Evolutionary conservation across 441 rosid genomes (phyloP).

Genomic region (Bruguiera hainesii): DNA sequence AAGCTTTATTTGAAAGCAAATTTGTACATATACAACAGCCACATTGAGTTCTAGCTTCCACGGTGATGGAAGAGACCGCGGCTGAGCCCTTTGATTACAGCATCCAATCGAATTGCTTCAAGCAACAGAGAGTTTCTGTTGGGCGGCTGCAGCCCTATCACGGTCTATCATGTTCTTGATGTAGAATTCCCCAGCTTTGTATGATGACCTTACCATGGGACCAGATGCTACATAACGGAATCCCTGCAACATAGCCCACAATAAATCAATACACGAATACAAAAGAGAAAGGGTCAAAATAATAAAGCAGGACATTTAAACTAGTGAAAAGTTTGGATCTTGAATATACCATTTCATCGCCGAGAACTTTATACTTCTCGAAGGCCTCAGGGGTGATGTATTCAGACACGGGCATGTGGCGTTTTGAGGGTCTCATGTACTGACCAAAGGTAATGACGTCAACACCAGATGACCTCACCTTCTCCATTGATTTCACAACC

Average conservation of each 20-base stretch:
- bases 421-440: slow-evolving; percentile 98
- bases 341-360: slow-evolving; percentile 86
- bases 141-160: slow-evolving; percentile 49
- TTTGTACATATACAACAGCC: too few species aligned
- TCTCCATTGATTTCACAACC: slow-evolving; percentile 87
- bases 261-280: too few species aligned
- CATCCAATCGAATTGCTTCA: too few species aligned
- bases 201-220: slow-evolving; percentile 98
- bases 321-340: not conserved
- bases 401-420: slow-evolving; percentile 96
- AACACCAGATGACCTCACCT: slow-evolving; percentile 88
- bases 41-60: too few species aligned
- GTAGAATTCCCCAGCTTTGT: slow-evolving; percentile 99
- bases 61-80: too few species aligned
- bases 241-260: slow-evolving; percentile 43
- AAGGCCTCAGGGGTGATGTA: slow-evolving; percentile 94
- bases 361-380: slow-evolving; percentile 72
- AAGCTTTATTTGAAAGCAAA: too few species aligned
- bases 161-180: slow-evolving; percentile 96
- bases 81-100: too few species aligned
- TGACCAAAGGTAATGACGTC: slow-evolving; percentile 98
- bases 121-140: too few species aligned
- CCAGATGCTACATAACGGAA: slow-evolving; percentile 95
- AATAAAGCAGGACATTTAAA: not conserved
- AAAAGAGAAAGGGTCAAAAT: too few species aligned